Evolutionary conservation across 169 alveolate species (phyloP).

Genomic region (Fabrea salina): DNA sequence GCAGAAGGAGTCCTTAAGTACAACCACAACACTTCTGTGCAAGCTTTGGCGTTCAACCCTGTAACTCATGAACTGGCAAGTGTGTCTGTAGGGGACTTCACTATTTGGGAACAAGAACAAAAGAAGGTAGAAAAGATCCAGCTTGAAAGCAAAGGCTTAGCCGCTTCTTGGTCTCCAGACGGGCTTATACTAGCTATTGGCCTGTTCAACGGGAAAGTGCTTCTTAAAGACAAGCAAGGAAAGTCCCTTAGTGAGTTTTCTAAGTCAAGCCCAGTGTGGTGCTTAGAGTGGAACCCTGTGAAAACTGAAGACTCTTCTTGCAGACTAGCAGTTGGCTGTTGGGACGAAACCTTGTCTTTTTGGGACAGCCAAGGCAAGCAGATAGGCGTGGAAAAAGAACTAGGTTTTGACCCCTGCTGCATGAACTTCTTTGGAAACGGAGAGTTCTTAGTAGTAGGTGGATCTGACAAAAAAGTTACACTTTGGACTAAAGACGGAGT

Average conservation of each 20-base stretch:
- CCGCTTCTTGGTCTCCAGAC: conserved; percentile 83
- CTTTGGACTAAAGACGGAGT: conserved; percentile 88
- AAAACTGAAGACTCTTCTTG: conserved; percentile 67
- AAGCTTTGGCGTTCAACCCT: conserved; percentile 80
- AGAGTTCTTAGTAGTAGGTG: conserved; percentile 84
- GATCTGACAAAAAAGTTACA: conserved; percentile 79
- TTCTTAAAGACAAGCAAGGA: conserved; percentile 70
- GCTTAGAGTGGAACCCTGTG: conserved; percentile 78
- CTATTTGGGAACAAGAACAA: conserved; percentile 81
- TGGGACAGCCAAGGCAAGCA: conserved; percentile 66
- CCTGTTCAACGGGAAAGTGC: conserved; percentile 66
- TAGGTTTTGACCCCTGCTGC: conserved; percentile 79
- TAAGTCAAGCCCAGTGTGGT: conserved; percentile 79
- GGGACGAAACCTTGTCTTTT: conserved; percentile 80
- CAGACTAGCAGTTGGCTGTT: conserved; percentile 82
- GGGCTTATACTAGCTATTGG: conserved; percentile 81
- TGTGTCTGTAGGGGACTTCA: conserved; percentile 72
- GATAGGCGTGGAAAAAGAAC: conserved; percentile 54
- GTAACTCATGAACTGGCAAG: conserved; percentile 70
- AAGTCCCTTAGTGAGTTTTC: conserved; percentile 53
- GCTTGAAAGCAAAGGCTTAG: conserved; percentile 57
- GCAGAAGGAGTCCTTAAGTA: conserved; percentile 75
- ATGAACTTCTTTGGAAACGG: conserved; percentile 73
- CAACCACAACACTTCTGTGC: conserved; percentile 66
- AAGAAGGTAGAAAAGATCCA: conserved; percentile 59